Conservation (phyloP, 768 basidiomycete species). For the Albatrellus ellisii region DNA sequence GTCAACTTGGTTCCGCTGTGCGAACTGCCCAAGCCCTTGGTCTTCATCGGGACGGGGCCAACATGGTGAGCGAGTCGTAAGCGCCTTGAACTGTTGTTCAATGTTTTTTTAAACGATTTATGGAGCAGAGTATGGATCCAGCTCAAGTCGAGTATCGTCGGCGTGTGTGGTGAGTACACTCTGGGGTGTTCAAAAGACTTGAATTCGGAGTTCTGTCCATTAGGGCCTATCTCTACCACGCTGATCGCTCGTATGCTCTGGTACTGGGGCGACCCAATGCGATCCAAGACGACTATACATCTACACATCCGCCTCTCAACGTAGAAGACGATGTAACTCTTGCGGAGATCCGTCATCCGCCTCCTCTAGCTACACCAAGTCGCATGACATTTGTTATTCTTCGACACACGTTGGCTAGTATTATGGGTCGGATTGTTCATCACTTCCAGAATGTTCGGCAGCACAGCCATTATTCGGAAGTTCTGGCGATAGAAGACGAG, state of each 20-base stretch:
- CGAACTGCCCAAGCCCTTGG: constrained; percentile 90
- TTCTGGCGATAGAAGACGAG: constrained; percentile 72
- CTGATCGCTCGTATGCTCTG: constrained; percentile 84
- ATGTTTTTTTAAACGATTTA: constrained; percentile 1
- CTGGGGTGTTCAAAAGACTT: neutral
- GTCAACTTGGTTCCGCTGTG: constrained; percentile 85
- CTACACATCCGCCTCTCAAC: constrained; percentile 65
- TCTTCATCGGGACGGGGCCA: constrained; percentile 78
- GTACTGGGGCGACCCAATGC: constrained; percentile 84
- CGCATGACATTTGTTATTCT: constrained; percentile 82
- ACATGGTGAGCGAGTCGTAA: constrained; percentile 41
- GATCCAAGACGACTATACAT: constrained; percentile 83
- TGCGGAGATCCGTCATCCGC: constrained; percentile 32
- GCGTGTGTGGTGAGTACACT: constrained; percentile 58
- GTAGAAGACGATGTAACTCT: constrained; percentile 46
- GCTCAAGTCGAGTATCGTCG: constrained; percentile 78
- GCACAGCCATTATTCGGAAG: constrained; percentile 73
- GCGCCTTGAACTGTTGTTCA: neutral
- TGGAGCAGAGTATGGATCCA: constrained; percentile 50
- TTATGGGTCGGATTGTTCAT: constrained; percentile 85
- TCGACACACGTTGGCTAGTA: constrained; percentile 65
- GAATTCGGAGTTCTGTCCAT: neutral
- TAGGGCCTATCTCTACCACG: constrained; percentile 87
- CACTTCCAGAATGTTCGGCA: constrained; percentile 83
- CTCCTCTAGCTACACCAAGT: constrained; percentile 60